Conservation (phyloP, 768 basidiomycete genomes). For the Auriculariales sp. region DNA sequence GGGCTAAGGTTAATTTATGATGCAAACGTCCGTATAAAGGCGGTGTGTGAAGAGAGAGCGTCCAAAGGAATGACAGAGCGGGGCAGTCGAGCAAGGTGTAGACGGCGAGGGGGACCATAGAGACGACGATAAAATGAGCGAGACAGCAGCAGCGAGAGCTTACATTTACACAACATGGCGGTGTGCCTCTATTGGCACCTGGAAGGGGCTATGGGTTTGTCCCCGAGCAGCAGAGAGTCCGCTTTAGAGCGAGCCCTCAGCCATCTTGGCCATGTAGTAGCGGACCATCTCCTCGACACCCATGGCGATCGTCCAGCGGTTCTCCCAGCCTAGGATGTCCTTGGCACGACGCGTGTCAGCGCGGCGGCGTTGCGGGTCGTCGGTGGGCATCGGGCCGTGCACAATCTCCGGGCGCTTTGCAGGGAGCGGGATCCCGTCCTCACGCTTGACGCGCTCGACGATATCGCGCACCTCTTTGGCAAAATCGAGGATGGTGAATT, state of each 20-base stretch:
- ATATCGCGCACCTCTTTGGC: conserved; percentile 84
- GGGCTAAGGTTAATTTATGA: no score
- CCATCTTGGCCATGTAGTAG: conserved; percentile 84
- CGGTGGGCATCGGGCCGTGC: conserved; percentile 63
- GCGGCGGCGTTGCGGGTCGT: conserved; percentile 88
- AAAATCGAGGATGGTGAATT: conserved; percentile 92
- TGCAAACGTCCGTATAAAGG: no score
- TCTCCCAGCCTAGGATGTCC: conserved; percentile 74
- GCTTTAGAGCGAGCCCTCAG: conserved; percentile 37
- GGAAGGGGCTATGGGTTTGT: no score
- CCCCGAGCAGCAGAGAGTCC: no score
- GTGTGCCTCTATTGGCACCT: no score
- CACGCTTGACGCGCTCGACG: conserved; percentile 83
- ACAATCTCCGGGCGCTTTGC: conserved; percentile 47
- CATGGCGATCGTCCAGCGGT: conserved; percentile 84
- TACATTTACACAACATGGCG: no score
- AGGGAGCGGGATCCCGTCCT: conserved; percentile 47
- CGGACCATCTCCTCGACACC: conserved; percentile 91
- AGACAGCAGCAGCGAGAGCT: no score
- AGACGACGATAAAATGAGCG: no score
- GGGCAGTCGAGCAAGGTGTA: no score
- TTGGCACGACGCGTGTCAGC: conserved; percentile 90
- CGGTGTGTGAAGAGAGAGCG: no score
- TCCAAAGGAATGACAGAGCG: no score
- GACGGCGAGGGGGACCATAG: no score